phyloP scores from a whole-genome alignment of 2,329 filamentous ascomycete genomes.

The Xylariaceae sp. region DNA sequence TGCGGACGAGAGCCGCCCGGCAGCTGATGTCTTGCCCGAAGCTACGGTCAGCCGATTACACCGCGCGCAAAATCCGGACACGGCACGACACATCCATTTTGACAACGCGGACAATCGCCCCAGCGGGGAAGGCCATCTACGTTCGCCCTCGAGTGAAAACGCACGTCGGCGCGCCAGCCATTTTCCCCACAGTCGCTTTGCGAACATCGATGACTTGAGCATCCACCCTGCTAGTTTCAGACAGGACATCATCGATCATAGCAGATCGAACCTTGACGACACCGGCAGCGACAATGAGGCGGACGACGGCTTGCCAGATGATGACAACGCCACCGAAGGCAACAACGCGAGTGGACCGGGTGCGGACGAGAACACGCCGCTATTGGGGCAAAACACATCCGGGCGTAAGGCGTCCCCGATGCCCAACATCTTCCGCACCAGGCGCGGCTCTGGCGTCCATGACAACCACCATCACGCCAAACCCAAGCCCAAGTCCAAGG shows the following conservation, averaged over 20 bases:
- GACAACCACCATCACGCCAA: constrained; percentile 75
- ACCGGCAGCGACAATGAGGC: constrained; percentile 40
- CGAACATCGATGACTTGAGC: constrained; percentile 67
- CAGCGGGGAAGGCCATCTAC: constrained; percentile 29
- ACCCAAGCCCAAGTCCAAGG: constrained; percentile 46
- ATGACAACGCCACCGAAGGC: constrained; percentile 38
- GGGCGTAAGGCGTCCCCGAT: constrained; percentile 28
- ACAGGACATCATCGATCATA: constrained; percentile 87
- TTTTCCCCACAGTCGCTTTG: constrained; percentile 52
- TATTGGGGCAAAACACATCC: constrained; percentile 27
- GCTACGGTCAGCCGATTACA: constrained; percentile 48
- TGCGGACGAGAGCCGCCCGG: constrained; percentile 51
- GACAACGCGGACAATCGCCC: constrained; percentile 30
- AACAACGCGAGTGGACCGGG: constrained; percentile 25
- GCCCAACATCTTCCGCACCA: constrained; percentile 25
- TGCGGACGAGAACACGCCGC: constrained; percentile 35
- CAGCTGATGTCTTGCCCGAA: constrained; percentile 59
- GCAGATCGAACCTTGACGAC: constrained; percentile 54
- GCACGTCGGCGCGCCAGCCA: constrained; percentile 43
- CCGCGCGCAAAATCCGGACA: constrained; percentile 30
- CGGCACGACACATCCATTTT: constrained; percentile 37
- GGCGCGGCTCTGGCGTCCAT: constrained; percentile 54
- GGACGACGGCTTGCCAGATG: constrained; percentile 51
- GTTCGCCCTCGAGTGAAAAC: constrained; percentile 35
- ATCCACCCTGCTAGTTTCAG: constrained; percentile 87